Conservation (phyloP, 169 alveolate species). For the Babesia ovis region DNA sequence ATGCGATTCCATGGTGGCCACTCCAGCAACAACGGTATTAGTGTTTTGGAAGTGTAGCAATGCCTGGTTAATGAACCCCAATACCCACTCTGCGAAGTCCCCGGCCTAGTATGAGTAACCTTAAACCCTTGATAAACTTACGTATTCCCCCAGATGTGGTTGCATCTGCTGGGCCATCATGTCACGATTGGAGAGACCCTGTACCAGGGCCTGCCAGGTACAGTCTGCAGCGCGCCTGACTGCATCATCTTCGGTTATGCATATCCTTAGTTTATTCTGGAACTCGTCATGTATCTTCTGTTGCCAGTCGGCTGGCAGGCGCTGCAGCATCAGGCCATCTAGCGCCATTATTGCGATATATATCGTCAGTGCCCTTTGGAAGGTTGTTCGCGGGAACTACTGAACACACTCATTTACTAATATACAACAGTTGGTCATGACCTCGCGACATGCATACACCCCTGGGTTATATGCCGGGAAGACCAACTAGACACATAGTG, state of each 20-base stretch:
- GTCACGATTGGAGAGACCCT: conserved; percentile 17
- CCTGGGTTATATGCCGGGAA: too few species aligned
- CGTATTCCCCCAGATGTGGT: conserved; percentile 39
- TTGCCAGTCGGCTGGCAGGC: conserved; percentile 65
- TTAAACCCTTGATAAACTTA: not conserved
- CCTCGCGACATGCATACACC: too few species aligned
- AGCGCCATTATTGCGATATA: conserved; percentile 24
- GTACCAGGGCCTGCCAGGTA: conserved; percentile 54
- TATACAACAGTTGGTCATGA: too few species aligned
- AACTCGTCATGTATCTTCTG: conserved; percentile 58
- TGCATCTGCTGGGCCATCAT: conserved; percentile 29
- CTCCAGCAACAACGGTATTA: not conserved
- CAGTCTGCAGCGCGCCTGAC: conserved; percentile 31
- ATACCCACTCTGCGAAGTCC: conserved; percentile 67
- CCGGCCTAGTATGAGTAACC: conserved; percentile 36
- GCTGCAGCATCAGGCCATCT: conserved; percentile 30
- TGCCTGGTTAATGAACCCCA: conserved; percentile 44
- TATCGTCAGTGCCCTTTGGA: too few species aligned
- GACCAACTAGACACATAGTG: too few species aligned
- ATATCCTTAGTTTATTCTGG: conserved; percentile 29
- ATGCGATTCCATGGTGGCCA: too few species aligned
- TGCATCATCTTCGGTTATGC: conserved; percentile 30
- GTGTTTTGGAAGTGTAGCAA: conserved; percentile 8
- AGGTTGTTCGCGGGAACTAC: too few species aligned
- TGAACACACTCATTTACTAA: too few species aligned